Percentiles rank a stretch among this genome's conserved stretches.
Conservation (phyloP, 768 basidiomycete genomes). For the Cantharellus anzutake region DNA sequence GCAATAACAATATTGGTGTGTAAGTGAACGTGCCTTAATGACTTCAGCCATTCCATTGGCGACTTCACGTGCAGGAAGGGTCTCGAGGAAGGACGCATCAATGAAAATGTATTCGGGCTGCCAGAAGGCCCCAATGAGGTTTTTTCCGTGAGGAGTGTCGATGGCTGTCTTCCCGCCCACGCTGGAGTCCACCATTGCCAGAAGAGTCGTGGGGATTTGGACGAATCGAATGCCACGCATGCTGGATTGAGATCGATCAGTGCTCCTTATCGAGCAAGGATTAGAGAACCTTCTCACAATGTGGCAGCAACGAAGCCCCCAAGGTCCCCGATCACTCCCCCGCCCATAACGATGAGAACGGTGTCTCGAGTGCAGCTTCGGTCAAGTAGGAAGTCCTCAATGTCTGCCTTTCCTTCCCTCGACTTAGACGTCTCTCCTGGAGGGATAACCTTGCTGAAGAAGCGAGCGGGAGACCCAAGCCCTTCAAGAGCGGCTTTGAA, state of each 20-base stretch:
- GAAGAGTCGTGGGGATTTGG: conserved; percentile 88
- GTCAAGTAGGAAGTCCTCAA: conserved; percentile 82
- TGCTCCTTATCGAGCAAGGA: background rate
- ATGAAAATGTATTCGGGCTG: conserved; percentile 97
- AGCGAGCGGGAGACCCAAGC: conserved; percentile 26
- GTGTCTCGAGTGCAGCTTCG: conserved; percentile 86
- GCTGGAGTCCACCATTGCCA: conserved; percentile 97
- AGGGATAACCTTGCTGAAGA: conserved; percentile 57
- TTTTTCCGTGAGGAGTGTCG: conserved; percentile 95
- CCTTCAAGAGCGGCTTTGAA: conserved; percentile 31
- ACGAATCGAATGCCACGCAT: conserved; percentile 95
- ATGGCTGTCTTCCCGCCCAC: conserved; percentile 99
- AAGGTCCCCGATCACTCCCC: conserved; percentile 93
- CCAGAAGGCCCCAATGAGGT: conserved; percentile 96
- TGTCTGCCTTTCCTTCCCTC: conserved; percentile 73
- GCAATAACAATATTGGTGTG: background rate
- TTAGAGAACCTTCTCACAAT: conserved; percentile 39
- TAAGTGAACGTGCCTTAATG: conserved; percentile 42
- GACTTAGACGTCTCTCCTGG: conserved; percentile 92
- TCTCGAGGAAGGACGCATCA: conserved; percentile 88
- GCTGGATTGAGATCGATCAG: conserved; percentile 22
- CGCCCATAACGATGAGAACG: conserved; percentile 83
- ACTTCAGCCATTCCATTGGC: conserved; percentile 99
- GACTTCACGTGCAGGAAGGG: conserved; percentile 79
- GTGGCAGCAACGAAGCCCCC: conserved; percentile 95